phyloP scores from a whole-genome alignment of 768 basidiomycete species.

The Xerocomellus dryophilus region DNA sequence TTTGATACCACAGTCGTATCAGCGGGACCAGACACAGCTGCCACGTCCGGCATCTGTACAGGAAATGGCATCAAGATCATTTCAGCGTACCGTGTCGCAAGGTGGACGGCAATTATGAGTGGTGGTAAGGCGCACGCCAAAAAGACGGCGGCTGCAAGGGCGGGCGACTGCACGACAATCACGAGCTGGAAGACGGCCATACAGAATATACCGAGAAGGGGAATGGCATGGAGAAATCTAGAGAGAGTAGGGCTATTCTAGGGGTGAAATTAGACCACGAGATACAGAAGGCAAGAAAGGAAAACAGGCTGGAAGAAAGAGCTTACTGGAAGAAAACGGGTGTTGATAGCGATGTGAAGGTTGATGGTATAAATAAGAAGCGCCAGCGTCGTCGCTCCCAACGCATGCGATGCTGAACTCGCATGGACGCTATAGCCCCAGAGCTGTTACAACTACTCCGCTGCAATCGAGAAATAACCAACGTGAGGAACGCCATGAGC shows the following conservation, averaged over 20 bases:
- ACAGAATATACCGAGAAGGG: slow-evolving; percentile 25
- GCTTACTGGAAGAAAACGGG: slow-evolving; percentile 19
- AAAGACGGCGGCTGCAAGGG: slow-evolving; percentile 14
- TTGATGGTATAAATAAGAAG: slow-evolving; percentile 32
- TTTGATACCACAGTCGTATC: neutral
- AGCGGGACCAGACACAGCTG: neutral
- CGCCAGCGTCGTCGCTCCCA: slow-evolving; percentile 22
- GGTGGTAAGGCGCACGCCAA: slow-evolving; percentile 22
- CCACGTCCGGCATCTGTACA: slow-evolving; percentile 4
- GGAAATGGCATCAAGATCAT: slow-evolving; percentile 4
- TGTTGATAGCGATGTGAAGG: slow-evolving; percentile 21
- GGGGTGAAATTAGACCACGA: neutral
- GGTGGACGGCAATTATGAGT: slow-evolving; percentile 9
- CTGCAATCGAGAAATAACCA: neutral
- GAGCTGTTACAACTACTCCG: neutral
- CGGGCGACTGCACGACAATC: slow-evolving; percentile 21
- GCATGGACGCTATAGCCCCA: slow-evolving; percentile 19
- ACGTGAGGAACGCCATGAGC: slow-evolving; percentile 31
- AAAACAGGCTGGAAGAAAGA: neutral
- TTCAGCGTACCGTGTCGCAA: slow-evolving; percentile 5
- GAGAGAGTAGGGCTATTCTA: slow-evolving; percentile 17
- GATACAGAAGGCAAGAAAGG: neutral
- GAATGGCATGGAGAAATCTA: slow-evolving; percentile 24
- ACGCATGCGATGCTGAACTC: slow-evolving; percentile 15
- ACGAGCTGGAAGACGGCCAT: slow-evolving; percentile 20